phyloP scores from a whole-genome alignment of 805 yeast genomes.

The Saturnispora quitensis region DNA sequence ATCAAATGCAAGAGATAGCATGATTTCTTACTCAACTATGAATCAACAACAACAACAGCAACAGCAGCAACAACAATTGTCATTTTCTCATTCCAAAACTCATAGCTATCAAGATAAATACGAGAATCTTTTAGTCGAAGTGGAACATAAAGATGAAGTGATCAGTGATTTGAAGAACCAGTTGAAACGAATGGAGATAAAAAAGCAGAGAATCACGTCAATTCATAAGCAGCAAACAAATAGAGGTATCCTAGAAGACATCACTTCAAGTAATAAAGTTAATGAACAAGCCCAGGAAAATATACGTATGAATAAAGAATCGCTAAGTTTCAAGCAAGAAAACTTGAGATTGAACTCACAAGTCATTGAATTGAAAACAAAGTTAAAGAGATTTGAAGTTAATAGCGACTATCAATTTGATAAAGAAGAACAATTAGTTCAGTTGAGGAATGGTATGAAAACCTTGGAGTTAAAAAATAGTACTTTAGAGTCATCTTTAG shows the following conservation, averaged over 20 bases:
- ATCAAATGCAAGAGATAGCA: slow-evolving; percentile 24
- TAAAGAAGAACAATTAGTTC: slow-evolving; percentile 31
- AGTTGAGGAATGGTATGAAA: slow-evolving; percentile 48
- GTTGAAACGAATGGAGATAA: slow-evolving; percentile 4
- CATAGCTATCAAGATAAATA: slow-evolving; percentile 35
- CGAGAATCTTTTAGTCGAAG: slow-evolving; percentile 37
- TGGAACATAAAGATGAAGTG: slow-evolving; percentile 32
- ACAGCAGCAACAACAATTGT: not conserved
- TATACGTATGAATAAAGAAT: slow-evolving; percentile 20
- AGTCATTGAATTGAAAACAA: slow-evolving; percentile 29
- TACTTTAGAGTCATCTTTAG: slow-evolving; percentile 46
- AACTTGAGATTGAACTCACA: slow-evolving; percentile 28
- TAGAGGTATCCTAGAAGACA: slow-evolving; percentile 4
- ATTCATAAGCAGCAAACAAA: slow-evolving; percentile 5
- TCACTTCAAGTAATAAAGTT: not conserved
- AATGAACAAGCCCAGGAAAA: slow-evolving; percentile 12
- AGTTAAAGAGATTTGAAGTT: slow-evolving; percentile 24
- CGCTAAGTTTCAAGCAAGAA: slow-evolving; percentile 24
- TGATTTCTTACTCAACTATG: slow-evolving; percentile 28
- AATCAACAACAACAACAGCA: not conserved
- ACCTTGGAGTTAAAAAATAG: slow-evolving; percentile 45
- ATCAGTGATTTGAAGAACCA: slow-evolving; percentile 17
- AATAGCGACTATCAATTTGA: slow-evolving; percentile 21
- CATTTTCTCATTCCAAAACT: slow-evolving; percentile 6
- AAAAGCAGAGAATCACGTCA: slow-evolving; percentile 6